Conservation (phyloP, 1,284 basidiomycete species). For the Wolfiporia cocos region DNA sequence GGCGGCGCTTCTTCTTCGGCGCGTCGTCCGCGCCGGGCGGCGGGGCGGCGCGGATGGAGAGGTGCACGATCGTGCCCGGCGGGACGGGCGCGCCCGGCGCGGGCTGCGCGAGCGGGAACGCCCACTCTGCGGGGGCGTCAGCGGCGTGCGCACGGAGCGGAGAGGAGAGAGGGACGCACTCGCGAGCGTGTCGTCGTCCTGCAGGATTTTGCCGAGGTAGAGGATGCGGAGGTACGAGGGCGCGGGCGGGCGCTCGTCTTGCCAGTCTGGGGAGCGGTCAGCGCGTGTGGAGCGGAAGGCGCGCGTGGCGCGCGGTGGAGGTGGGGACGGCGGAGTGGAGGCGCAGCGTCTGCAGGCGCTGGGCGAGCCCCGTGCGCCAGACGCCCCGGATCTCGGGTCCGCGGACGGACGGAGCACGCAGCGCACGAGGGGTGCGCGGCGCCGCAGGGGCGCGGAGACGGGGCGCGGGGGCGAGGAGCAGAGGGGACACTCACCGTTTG, state of each 20-base stretch:
- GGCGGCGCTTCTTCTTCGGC: constrained; percentile 35
- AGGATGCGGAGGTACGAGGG: constrained; percentile 76
- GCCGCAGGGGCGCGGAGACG: no score
- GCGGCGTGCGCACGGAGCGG: constrained; percentile 4
- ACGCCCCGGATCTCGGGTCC: no score
- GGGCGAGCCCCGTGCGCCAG: no score
- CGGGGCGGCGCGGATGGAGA: constrained; percentile 67
- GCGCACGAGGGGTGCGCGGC: no score
- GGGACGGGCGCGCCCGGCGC: constrained; percentile 24
- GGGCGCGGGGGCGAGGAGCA: no score
- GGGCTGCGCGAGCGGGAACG: constrained; percentile 41
- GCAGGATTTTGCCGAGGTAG: constrained; percentile 77
- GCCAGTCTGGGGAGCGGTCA: constrained; percentile 54
- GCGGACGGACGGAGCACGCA: no score
- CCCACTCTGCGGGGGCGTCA: constrained; percentile 32
- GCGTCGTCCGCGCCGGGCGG: constrained; percentile 43
- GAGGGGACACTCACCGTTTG: constrained; percentile 47
- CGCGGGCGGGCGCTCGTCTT: constrained; percentile 72
- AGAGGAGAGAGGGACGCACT: constrained; percentile 40
- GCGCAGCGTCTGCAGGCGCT: no score
- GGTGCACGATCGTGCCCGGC: constrained; percentile 69
- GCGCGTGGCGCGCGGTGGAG: no score
- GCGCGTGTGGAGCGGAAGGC: no score
- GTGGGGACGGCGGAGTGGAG: no score
- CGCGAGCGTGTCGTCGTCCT: constrained; percentile 74